Evolutionary conservation across 1,139 yeast species (phyloP).

Genomic region (Hemisphaericaspora lyxosophila): DNA sequence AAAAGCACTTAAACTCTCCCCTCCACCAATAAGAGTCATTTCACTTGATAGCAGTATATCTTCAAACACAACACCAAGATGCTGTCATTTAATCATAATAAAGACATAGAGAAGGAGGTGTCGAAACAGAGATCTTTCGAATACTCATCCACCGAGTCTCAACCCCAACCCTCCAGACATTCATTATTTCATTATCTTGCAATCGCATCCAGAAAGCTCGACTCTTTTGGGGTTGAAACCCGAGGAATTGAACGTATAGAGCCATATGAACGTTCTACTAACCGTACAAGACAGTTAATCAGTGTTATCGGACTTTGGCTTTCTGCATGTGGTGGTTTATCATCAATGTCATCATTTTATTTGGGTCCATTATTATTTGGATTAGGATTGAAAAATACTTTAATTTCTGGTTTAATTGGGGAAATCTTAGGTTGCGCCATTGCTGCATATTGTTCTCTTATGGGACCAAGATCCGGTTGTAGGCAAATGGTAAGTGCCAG

Average conservation of each 20-base stretch:
- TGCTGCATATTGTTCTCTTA: constrained; percentile 72
- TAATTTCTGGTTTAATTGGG: constrained; percentile 62
- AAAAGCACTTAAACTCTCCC: neutral
- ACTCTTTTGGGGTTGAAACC: constrained; percentile 62
- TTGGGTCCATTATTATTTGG: constrained; percentile 71
- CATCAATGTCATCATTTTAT: constrained; percentile 80
- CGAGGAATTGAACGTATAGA: constrained; percentile 79
- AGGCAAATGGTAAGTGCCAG: constrained; percentile 44
- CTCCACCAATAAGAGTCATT: neutral
- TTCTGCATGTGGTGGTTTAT: constrained; percentile 80
- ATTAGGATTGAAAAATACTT: constrained; percentile 61
- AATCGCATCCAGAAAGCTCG: constrained; percentile 27
- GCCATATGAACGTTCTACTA: constrained; percentile 65
- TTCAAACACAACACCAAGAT: neutral
- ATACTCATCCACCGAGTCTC: neutral
- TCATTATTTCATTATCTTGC: constrained; percentile 11
- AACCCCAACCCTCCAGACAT: neutral
- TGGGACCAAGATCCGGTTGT: constrained; percentile 44
- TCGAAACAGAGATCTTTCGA: neutral
- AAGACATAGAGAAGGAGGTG: neutral
- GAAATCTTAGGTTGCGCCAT: constrained; percentile 65
- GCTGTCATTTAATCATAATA: neutral
- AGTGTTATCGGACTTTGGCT: constrained; percentile 77
- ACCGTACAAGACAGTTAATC: constrained; percentile 47
- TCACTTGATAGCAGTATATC: neutral